Evolutionary conservation across 495 filamentous ascomycete species (phyloP), one percentile per base, ranked within the genome.

Genomic region (Cryomyces antarcticus): DNA sequence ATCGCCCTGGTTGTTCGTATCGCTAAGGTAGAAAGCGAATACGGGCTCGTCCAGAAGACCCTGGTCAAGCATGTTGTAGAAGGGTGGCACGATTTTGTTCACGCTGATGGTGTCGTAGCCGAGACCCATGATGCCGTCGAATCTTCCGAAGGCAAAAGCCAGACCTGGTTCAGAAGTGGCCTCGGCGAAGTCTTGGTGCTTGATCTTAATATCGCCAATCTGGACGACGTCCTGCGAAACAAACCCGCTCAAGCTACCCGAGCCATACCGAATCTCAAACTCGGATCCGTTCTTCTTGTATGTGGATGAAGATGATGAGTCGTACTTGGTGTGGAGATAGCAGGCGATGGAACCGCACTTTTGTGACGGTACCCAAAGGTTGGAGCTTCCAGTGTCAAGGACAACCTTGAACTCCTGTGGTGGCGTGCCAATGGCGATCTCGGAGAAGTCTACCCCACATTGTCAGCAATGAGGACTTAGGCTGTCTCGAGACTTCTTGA

Each of bases 321-420:
- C 89, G 63, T 93, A 99, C 70, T 88, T 99, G 59, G 59, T 72
- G 69, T 99, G 92, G 45, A 99, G 78, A 61, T 86, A 99, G 72
- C 92, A 99, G 47, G 92, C 92, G 53, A 99, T 99, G 41, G 88
- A 95, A 54, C 75, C 80, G 61, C 92, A 99, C 50, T 83, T 68
- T 10, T 69, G 66, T 3, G 86, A 94, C 4, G 92, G 92, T 42
- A 99, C 92, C 92, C 92, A 99, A 43, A 99, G 71, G 67, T 99
- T 99, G 49, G 92, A 99, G 69, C 87, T 95, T 48, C 92, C 92
- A 28, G 92, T 99, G 58, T 99, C 92, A 43, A 99, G 77, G 46
- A 99, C 80, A 48, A 99, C 92, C 70, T 99, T 99, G 75, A 99
- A 99, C 42, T 64, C 65, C 64, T 99, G 92, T 28, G 89, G 76